Conservation (phyloP, 441 rosid genomes). For the Eugenia klotzschiana region DNA sequence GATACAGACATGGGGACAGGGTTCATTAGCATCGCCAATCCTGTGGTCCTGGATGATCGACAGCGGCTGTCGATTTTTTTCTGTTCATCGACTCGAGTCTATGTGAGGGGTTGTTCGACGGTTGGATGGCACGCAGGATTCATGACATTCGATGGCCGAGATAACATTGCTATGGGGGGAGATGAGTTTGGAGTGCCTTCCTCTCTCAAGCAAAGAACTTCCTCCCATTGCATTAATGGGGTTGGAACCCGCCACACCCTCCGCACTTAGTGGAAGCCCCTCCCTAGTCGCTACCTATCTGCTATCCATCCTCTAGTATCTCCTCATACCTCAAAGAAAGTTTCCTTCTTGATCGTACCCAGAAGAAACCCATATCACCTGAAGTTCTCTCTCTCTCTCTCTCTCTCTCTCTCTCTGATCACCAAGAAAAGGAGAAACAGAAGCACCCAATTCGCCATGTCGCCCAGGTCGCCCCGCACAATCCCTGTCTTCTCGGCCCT, state of each 20-base stretch:
- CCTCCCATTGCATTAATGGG: not conserved
- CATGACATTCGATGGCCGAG: not conserved
- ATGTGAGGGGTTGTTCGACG: no score
- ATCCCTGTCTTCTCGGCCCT: constrained; percentile 58
- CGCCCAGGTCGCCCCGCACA: constrained; percentile 9
- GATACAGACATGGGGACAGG: no score
- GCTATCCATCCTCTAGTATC: not conserved
- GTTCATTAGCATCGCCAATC: not conserved
- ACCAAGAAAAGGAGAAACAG: not conserved
- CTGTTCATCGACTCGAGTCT: not conserved
- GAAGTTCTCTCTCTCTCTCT: not conserved
- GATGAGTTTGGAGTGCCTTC: not conserved
- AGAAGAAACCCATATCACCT: not conserved
- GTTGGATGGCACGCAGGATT: not conserved
- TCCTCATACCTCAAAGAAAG: not conserved
- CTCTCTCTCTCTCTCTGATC: not conserved
- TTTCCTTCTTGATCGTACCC: not conserved
- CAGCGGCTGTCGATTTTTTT: not conserved
- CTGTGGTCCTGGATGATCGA: not conserved
- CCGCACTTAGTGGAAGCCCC: not conserved
- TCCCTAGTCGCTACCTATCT: not conserved
- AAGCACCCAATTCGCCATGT: not conserved
- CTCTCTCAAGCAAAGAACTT: not conserved
- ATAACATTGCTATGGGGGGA: not conserved
- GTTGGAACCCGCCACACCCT: not conserved